Conservation (phyloP, 495 filamentous ascomycete genomes). For the Aspergillus steynii region DNA sequence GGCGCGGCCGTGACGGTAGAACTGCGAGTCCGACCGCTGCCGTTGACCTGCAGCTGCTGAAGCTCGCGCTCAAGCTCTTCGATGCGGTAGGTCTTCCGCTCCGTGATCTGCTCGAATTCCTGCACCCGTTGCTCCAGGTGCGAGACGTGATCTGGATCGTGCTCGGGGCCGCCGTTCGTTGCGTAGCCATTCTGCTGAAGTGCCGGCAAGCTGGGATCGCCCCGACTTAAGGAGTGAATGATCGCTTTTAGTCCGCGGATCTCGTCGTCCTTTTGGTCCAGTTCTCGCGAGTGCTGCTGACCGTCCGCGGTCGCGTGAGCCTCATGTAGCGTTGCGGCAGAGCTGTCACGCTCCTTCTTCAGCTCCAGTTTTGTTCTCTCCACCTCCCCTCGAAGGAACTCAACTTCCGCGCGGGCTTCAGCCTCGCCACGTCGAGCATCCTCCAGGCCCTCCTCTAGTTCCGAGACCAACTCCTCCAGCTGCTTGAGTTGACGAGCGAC, state of each 20-base stretch:
- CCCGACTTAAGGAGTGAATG: constrained; percentile 88
- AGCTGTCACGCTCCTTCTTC: constrained; percentile 85
- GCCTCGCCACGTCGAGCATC: constrained; percentile 96
- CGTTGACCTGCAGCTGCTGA: constrained; percentile 54
- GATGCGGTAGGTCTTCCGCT: constrained; percentile 72
- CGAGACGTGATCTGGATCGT: constrained; percentile 35
- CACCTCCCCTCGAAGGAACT: constrained; percentile 94
- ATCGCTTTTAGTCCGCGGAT: constrained; percentile 96
- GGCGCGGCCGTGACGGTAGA: constrained; percentile 45
- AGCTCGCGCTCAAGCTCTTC: constrained; percentile 90
- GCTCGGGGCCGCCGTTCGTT: constrained; percentile 21
- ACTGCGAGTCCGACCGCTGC: constrained; percentile 34
- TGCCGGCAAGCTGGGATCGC: constrained; percentile 47
- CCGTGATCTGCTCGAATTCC: constrained; percentile 68
- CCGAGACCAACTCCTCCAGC: constrained; percentile 91
- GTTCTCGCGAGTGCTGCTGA: constrained; percentile 60
- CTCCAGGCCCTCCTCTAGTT: constrained; percentile 94
- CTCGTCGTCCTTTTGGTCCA: constrained; percentile 95
- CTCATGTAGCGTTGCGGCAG: constrained; percentile 56
- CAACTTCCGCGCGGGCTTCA: constrained; percentile 92
- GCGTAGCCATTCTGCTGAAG: constrained; percentile 29
- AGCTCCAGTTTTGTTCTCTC: constrained; percentile 91
- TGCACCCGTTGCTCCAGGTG: constrained; percentile 73
- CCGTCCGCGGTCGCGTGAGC: constrained; percentile 49
- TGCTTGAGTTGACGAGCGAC: constrained; percentile 91